Percentiles rank a stretch among this genome's conserved stretches.
Evolutionary conservation across 2,329 filamentous ascomycete species (phyloP).

Genomic region (Verticillium alfalfae): DNA sequence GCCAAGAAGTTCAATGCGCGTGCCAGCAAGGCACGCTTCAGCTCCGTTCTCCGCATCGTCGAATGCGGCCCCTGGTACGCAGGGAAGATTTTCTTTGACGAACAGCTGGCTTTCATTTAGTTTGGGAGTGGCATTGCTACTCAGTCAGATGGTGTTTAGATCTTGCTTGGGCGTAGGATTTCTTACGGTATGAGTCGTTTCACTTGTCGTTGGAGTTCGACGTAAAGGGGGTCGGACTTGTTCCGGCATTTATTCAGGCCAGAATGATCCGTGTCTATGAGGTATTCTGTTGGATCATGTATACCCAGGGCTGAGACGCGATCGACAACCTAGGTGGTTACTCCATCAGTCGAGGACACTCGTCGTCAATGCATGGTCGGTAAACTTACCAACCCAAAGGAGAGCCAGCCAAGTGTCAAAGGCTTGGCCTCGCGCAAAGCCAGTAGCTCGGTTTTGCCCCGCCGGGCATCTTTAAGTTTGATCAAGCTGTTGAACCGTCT

Average conservation of each 20-base stretch:
- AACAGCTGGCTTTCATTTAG: background rate
- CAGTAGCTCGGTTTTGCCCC: background rate
- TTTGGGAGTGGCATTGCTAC: background rate
- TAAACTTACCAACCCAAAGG: background rate
- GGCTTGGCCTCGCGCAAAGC: background rate
- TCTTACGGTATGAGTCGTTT: background rate
- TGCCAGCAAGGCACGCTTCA: slow-evolving; percentile 21
- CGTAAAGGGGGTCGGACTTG: background rate
- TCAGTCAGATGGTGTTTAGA: background rate
- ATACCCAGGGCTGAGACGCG: background rate
- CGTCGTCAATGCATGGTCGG: background rate
- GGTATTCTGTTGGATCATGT: background rate
- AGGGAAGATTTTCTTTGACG: slow-evolving; percentile 7
- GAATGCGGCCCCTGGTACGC: slow-evolving; percentile 20
- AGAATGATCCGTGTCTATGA: background rate
- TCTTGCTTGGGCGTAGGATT: background rate
- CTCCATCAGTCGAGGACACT: background rate
- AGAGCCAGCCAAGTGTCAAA: background rate
- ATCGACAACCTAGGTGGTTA: background rate
- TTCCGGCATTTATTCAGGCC: background rate
- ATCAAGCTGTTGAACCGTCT: background rate
- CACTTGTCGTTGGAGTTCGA: background rate
- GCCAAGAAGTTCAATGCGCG: slow-evolving; percentile 21
- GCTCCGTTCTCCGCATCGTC: slow-evolving; percentile 26
- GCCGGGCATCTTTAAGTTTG: background rate